Base-by-base conservation (phyloP, 2,329 filamentous ascomycete genomes). In the Cyphellophora attinorum region DNA sequence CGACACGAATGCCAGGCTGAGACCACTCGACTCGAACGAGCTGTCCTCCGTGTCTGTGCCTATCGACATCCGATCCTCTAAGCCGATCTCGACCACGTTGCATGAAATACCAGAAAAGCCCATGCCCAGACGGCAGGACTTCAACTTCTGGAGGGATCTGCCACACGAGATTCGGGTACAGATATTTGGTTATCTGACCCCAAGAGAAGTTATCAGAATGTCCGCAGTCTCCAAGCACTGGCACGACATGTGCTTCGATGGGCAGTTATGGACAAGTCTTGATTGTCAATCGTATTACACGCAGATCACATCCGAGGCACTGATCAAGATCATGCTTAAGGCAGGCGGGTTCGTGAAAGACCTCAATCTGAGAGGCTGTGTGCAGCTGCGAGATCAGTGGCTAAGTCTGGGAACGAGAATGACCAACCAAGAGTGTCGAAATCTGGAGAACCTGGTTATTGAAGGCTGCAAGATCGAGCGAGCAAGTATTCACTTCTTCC, bases 261-360 rank as follows among this genome's bases (percentile, higher is more conserved):
- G 91, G 2, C 91, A 98, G 60, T 63, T 96, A 11, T 98, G 91
- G 91, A 79, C 77, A 3, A 76, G 72, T 27, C 71, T 96, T 31
- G 86, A 96, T 55, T 77, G 84, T 2, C 80, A 85, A 5, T 78
- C 83, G 32, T 96, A 89, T 58, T 95, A 96, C 54, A 74, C 73
- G 44, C 75, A 86, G 34, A 96, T 96, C 45, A 81, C 89, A 0
- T 83, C 82, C 14, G 78, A 84, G 44, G 83, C 84, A 1, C 63
- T 98, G 31, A 76, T 86, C 37, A 85, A 81, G 51, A 86, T 96
- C 42, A 86, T 96, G 51, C 75, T 78, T 1, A 71, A 78, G 3
- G 85, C 86, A 2, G 91, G 89, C 0, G 85, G 89, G 0, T 98
- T 96, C 50, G 77, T 96, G 35, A 83, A 83, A 47, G 78, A 94